Evolutionary conservation across 441 rosid species (phyloP).

Genomic region (Rhodomyrtus psidioides): DNA sequence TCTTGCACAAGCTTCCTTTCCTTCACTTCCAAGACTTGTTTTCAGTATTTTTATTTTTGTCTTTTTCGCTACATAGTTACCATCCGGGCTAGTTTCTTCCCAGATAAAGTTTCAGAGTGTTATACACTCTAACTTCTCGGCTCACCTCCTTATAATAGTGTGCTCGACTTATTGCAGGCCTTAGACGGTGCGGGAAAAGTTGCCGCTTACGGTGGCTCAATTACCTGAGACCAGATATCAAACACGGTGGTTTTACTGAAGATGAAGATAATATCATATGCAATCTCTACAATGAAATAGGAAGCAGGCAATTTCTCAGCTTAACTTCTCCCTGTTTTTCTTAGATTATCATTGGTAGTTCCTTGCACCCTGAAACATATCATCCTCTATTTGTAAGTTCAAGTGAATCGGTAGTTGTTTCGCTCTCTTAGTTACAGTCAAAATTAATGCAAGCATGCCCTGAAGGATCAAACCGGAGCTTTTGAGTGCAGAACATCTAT

Average conservation of each 20-base stretch:
- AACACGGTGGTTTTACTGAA: conserved; percentile 57
- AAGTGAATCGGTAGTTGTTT: neutral
- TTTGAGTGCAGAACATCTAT: neutral
- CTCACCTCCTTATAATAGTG: neutral
- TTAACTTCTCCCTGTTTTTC: neutral
- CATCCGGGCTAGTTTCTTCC: neutral
- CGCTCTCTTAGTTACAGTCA: neutral
- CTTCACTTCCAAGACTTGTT: neutral
- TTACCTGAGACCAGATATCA: conserved; percentile 60
- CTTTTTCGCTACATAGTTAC: neutral
- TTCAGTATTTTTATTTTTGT: neutral
- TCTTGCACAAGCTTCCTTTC: neutral
- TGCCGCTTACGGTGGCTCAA: conserved; percentile 66
- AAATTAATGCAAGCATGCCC: neutral
- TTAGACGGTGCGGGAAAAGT: conserved; percentile 65
- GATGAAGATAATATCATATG: conserved; percentile 54
- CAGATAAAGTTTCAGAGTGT: neutral
- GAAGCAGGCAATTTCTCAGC: conserved; percentile 43
- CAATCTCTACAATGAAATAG: conserved; percentile 45
- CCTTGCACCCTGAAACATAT: neutral
- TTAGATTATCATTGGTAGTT: neutral
- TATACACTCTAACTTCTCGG: neutral
- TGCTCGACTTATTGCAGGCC: conserved; percentile 18
- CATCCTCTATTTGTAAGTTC: neutral
- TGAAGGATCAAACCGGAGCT: neutral